Percentiles rank a stretch among this genome's conserved stretches.
Evolutionary conservation across 2,329 filamentous ascomycete species (phyloP).

Genomic region (Davidsoniella australis): DNA sequence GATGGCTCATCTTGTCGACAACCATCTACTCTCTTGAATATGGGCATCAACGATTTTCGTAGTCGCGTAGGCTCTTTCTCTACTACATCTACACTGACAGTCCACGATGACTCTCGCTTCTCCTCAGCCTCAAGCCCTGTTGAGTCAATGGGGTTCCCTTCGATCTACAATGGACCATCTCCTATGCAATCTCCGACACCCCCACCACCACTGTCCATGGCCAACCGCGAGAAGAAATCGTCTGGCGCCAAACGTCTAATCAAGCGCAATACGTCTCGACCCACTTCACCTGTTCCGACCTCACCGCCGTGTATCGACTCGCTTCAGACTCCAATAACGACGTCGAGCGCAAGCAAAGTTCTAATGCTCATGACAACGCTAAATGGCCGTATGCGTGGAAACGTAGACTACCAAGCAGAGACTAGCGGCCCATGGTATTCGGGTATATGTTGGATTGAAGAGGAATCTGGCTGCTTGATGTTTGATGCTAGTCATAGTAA

Average conservation of each 20-base stretch:
- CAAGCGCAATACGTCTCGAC: conserved; percentile 38
- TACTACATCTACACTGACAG: conserved; percentile 32
- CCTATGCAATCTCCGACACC: conserved; percentile 13
- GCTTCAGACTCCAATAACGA: conserved; percentile 40
- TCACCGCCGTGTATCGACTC: conserved; percentile 42
- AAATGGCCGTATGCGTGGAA: conserved; percentile 64
- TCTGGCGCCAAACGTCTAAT: conserved; percentile 32
- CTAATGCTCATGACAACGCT: conserved; percentile 60
- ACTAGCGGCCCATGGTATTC: conserved; percentile 45
- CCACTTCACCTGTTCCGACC: conserved; percentile 36
- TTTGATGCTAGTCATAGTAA: conserved; percentile 41
- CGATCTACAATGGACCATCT: conserved; percentile 19
- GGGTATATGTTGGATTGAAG: conserved; percentile 64
- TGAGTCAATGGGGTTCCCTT: conserved; percentile 27
- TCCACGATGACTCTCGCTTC: conserved; percentile 31
- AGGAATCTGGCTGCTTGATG: conserved; percentile 56
- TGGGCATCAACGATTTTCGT: conserved; percentile 30
- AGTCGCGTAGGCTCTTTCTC: conserved; percentile 56
- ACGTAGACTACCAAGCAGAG: conserved; percentile 53
- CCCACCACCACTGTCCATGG: conserved; percentile 14
- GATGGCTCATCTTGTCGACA: conserved; percentile 29
- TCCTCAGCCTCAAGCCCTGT: conserved; percentile 20
- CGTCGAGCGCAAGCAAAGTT: conserved; percentile 53
- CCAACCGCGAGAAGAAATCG: conserved; percentile 25
- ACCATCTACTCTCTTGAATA: conserved; percentile 23